Evolutionary conservation across 345 rosid species (phyloP).

Genomic region (Lenwebbia sp.): DNA sequence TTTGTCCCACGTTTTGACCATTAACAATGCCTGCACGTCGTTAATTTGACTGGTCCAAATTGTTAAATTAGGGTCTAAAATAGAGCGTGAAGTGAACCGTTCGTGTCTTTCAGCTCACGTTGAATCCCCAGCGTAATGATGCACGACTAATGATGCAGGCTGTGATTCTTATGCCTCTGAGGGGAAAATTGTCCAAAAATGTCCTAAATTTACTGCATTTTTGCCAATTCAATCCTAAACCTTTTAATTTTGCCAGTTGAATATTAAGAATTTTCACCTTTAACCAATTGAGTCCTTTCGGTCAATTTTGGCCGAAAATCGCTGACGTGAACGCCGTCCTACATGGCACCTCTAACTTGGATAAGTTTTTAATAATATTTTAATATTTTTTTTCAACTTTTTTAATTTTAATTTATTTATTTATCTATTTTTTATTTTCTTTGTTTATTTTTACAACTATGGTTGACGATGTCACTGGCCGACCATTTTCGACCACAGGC

Average conservation of each 20-base stretch:
- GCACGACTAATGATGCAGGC: neutral
- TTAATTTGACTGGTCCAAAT: neutral
- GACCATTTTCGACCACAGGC: too few relatives aligned
- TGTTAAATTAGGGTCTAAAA: neutral
- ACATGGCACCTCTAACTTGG: too few relatives aligned
- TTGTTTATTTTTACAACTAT: too few relatives aligned
- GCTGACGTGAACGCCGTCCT: rapidly evolving
- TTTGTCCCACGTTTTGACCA: neutral
- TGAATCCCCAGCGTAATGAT: too few relatives aligned
- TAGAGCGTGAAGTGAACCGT: neutral
- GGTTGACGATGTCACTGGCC: too few relatives aligned
- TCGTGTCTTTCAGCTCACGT: neutral
- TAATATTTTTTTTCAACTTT: neutral
- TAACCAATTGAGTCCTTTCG: rapidly evolving
- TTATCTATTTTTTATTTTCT: too few relatives aligned
- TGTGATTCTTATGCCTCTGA: neutral
- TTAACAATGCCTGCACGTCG: neutral
- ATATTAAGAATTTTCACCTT: rapidly evolving
- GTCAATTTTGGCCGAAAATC: rapidly evolving
- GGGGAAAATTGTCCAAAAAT: neutral
- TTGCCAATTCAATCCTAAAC: rapidly evolving
- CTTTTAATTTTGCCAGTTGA: rapidly evolving
- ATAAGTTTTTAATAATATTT: too few relatives aligned
- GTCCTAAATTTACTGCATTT: rapidly evolving
- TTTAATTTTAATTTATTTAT: neutral